Evolutionary conservation across 495 filamentous ascomycete species (phyloP), one percentile per base, ranked within the genome.

Genomic region (Xylaria venustula): DNA sequence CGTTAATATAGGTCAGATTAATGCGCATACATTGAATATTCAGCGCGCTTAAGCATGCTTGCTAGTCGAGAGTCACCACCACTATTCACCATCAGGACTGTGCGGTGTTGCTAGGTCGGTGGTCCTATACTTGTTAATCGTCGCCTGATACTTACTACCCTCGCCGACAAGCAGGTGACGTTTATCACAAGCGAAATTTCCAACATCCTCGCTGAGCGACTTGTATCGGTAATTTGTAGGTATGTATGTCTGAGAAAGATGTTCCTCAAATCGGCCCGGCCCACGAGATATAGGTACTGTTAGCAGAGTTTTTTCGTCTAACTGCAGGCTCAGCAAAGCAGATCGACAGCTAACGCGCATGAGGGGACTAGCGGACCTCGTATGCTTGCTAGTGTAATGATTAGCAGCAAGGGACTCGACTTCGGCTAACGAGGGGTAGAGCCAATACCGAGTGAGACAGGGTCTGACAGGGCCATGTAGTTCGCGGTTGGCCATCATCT

Each of bases 201-300:
- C 7, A 34, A 34, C 41, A 32, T 19, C 17, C 7, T 60, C 57
- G 57, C 47, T 52, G 57, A 60, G 57, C 57, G 57, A 60, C 40
- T 45, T 12, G 20, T 52, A 23, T 45, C 28, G 36, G 40, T 34
- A 25, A 15, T 26, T 42, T 60, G 7, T 40, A 15, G 7, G 45
- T 37, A 50, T 50, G 37, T 45, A 44, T 45, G 28, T 45, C 12
- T 23, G 36, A 20, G 9, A 7, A 50, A 32, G 37, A 52, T 12
- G 57, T 25, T 51, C 30, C 22, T 26, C 37, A 60, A 52, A 50
- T 59, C 57, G 57, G 57, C 37, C 57, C 57, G 57, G 47, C 12
- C 36, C 49, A 52, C 37, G 7, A 8, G 14, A 52, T 34, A n/a
- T 41, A 48, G 45, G 28, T 34, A 34, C 37, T 7, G 6, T 9